phyloP scores from a whole-genome alignment of 176 grass and related monocot species.

The Juncus effusus region DNA sequence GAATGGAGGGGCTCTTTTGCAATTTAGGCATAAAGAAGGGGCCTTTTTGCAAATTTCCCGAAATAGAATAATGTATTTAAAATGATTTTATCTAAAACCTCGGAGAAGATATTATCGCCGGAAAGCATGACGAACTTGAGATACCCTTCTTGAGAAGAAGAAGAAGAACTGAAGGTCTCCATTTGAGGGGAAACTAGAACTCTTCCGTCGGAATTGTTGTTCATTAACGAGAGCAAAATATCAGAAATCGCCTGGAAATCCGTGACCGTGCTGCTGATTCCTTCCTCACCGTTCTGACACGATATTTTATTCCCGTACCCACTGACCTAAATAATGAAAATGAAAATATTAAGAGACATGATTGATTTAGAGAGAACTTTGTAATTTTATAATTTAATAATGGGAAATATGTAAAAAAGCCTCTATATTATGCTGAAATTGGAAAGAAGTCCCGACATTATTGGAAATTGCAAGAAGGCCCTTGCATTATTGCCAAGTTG shows the following conservation, averaged over 20 bases:
- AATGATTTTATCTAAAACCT: slow-evolving; percentile 39
- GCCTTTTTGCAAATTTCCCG: too few species aligned
- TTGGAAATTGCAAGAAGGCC: too few species aligned
- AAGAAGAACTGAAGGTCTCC: slow-evolving; percentile 24
- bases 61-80: too few species aligned
- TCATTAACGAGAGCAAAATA: slow-evolving; percentile 60
- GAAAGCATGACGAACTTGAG: slow-evolving; percentile 97
- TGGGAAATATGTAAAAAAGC: too few species aligned
- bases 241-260: slow-evolving; percentile 62
- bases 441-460: too few species aligned
- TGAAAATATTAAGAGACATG: too few species aligned
- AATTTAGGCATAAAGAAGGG: too few species aligned
- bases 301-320: slow-evolving; percentile 63
- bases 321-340: slow-evolving; percentile 45
- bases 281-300: slow-evolving; percentile 27
- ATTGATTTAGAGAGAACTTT: too few species aligned
- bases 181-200: slow-evolving; percentile 57
- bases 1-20: too few species aligned
- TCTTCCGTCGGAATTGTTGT: slow-evolving; percentile 80
- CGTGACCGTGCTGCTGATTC: slow-evolving; percentile 52
- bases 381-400: too few species aligned
- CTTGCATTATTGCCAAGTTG: too few species aligned
- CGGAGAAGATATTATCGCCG: slow-evolving; percentile 73
- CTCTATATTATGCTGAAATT: too few species aligned
- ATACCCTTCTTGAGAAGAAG: slow-evolving; percentile 51